Base-by-base conservation (phyloP, 2,329 filamentous ascomycete species). In the Diaporthe australafricana region DNA sequence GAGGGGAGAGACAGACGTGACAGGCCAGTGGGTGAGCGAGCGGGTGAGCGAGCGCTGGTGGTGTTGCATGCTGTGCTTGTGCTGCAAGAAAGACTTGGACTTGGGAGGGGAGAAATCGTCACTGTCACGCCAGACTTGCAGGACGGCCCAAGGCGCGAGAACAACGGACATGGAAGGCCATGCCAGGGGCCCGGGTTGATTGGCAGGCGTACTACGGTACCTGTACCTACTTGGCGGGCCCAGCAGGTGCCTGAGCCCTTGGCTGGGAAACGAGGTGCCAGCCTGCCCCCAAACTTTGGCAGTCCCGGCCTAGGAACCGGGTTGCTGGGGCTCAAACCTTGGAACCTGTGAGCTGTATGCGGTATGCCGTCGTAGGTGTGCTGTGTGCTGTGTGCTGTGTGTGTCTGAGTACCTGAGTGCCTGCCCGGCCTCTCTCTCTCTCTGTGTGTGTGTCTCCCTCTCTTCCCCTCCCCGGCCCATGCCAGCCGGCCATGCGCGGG, bases 121-220 rank as follows among this genome's bases (percentile, higher is more conserved):
- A 73, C 60, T 60, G 65, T 73, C 71, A 73, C 71, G 62, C 71
- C 71, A 73, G 62, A 57, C 16, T 53, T 67, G 68, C 68, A 73
- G 62, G 32, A 55, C 14, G 57, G 38, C 35, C 27, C n/a, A 42
- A 47, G 17, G 35, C 40, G 42, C 60, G 42, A 45, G 45, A 47
- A 66, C 14, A 20, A n/a, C 60, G 9, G 47, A 48, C 60, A 55
- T 47, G 38, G 53, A 27, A 25, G 38, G 14, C 20, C n/a, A 38
- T 35, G 22, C 38, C 27, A 69, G 16, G 32, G 20, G 12, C 35
- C 22, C 47, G 25, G 32, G 35, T n/a, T 57, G 35, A 57, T 57
- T 57, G 55, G 55, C 38, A 57, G 52, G n/a, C 16, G 27, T 3
- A n/a, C 27, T 16, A 25, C 20, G 17, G 55, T 57, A 57, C 55